Evolutionary conservation across 2,329 filamentous ascomycete genomes (phyloP).

Genomic region (Xylariaceae sp.): DNA sequence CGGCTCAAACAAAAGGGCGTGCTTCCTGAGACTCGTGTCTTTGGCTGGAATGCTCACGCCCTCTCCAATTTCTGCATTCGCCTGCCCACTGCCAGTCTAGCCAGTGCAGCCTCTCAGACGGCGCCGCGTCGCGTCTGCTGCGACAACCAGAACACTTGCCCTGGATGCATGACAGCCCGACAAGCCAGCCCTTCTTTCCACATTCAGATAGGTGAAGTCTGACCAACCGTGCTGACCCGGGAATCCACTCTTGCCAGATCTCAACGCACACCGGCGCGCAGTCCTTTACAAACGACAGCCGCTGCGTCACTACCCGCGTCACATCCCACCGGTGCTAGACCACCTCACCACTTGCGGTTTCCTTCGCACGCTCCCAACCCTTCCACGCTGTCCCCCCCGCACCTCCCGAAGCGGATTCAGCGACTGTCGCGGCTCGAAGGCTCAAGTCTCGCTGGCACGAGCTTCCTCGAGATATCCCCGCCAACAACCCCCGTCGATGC

Average conservation of each 20-base stretch:
- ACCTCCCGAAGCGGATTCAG: constrained; percentile 1
- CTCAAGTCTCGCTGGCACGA: constrained; percentile 8
- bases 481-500: constrained; percentile 12
- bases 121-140: not conserved
- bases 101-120: not conserved
- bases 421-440: constrained; percentile 4
- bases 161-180: not conserved
- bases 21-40: too few species aligned
- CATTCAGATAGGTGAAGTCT: constrained; percentile 15
- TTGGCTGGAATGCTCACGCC: too few species aligned
- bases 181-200: constrained; percentile 10
- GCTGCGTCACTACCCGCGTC: constrained; percentile 39
- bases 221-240: constrained; percentile 28
- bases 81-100: too few species aligned
- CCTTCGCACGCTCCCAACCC: constrained; percentile 26
- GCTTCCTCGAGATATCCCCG: constrained; percentile 16
- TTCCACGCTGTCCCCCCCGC: constrained; percentile 13
- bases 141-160: too few species aligned
- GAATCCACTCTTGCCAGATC: constrained; percentile 39
- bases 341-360: constrained; percentile 35
- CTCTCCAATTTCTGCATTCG: too few species aligned
- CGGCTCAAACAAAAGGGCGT: too few species aligned
- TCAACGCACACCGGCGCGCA: constrained; percentile 44
- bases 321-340: constrained; percentile 37
- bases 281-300: constrained; percentile 44